These are phyloP conservation scores for Nematodospora valgi DNA, from an alignment of 805 yeast genomes.

Conservation along the genomic window DNA sequence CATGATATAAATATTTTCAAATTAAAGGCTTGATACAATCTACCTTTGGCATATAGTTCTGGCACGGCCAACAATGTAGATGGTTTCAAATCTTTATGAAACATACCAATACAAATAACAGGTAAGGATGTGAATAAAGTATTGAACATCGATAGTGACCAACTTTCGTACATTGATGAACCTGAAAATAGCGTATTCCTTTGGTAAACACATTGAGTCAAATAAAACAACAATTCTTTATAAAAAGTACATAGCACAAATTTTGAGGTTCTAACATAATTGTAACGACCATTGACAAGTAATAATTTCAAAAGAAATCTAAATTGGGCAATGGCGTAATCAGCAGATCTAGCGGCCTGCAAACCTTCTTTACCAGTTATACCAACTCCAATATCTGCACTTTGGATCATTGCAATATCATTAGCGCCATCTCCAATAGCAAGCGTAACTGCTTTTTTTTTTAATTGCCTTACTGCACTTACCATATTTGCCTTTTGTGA, in stretches of 20 bases:
- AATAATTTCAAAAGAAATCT: conserved; percentile 76
- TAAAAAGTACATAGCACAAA: conserved; percentile 92
- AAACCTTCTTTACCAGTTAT: conserved; percentile 96
- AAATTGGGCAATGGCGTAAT: conserved; percentile 93
- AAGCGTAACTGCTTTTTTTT: conserved; percentile 71
- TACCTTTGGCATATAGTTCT: conserved; percentile 77
- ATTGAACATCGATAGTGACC: conserved; percentile 97
- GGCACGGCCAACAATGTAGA: conserved; percentile 89
- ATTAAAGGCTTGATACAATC: conserved; percentile 71
- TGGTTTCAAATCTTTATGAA: conserved; percentile 86
- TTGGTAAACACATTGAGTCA: conserved; percentile 86
- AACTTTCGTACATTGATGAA: conserved; percentile 86
- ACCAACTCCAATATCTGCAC: conserved; percentile 97
- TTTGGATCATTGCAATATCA: conserved; percentile 98
- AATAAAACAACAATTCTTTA: conserved; percentile 86
- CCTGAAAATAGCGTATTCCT: conserved; percentile 87
- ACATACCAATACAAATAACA: conserved; percentile 90
- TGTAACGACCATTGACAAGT: conserved; percentile 94
- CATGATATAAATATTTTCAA: conserved; percentile 66
- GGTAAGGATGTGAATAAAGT: conserved; percentile 92
- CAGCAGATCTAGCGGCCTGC: conserved; percentile 94
- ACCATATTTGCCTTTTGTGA: conserved; percentile 95
- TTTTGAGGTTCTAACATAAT: conserved; percentile 86
- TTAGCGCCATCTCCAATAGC: conserved; percentile 99
- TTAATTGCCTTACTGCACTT: conserved; percentile 65